Percentiles rank a stretch among this genome's conserved stretches.
Evolutionary conservation across 495 filamentous ascomycete genomes (phyloP).

Genomic region (Penicillium turbatum): DNA sequence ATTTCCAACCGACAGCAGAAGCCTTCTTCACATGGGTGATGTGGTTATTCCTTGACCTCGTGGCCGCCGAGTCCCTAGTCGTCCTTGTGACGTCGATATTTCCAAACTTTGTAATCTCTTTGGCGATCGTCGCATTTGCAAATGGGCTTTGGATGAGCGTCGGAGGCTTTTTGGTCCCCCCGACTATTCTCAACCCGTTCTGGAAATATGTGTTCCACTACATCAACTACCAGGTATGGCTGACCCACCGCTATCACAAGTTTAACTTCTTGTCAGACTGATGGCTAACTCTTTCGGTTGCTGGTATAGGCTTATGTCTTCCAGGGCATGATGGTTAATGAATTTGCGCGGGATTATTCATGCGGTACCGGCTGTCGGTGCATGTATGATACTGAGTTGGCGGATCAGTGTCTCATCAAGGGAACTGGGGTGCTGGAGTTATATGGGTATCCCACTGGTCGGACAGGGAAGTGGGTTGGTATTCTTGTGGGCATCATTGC

Average conservation of each 20-base stretch:
- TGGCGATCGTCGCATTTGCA: slow-evolving; percentile 73
- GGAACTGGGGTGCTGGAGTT: slow-evolving; percentile 61
- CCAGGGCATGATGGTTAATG: slow-evolving; percentile 88
- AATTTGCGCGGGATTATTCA: slow-evolving; percentile 61
- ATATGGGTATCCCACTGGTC: slow-evolving; percentile 62
- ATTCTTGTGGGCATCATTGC: slow-evolving; percentile 70
- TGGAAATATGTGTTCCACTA: slow-evolving; percentile 82
- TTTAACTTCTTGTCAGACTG: neutral
- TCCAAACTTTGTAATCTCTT: slow-evolving; percentile 71
- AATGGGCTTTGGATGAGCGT: slow-evolving; percentile 88
- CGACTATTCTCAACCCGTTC: slow-evolving; percentile 68
- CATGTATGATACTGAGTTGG: slow-evolving; percentile 63
- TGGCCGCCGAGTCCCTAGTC: slow-evolving; percentile 77
- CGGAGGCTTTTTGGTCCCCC: slow-evolving; percentile 71
- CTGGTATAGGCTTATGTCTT: slow-evolving; percentile 62
- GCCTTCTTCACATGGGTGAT: slow-evolving; percentile 78
- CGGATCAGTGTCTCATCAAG: slow-evolving; percentile 59
- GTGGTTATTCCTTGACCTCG: slow-evolving; percentile 80
- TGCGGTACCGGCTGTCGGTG: slow-evolving; percentile 59
- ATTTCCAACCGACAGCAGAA: slow-evolving; percentile 60
- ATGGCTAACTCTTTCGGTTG: neutral
- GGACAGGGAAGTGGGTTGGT: slow-evolving; percentile 66
- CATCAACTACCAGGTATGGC: slow-evolving; percentile 67
- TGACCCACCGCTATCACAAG: neutral
- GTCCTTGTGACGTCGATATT: slow-evolving; percentile 68